Evolutionary conservation across 352 stramenopile genomes (phyloP).

Genomic region (Phytopythium vexans): DNA sequence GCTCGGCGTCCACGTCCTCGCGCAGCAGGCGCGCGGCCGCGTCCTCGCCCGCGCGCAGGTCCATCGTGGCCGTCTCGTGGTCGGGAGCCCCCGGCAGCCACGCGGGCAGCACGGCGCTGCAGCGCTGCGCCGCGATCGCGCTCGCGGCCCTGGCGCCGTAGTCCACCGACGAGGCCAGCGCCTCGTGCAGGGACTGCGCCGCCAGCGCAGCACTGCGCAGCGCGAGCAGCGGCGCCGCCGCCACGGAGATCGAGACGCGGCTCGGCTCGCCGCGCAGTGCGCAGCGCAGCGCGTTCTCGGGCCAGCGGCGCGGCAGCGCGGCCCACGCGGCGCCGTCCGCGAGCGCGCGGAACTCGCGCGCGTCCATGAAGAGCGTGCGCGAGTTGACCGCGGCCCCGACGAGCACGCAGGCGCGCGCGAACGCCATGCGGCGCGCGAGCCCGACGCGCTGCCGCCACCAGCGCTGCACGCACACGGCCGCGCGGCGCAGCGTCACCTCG

Average conservation of each 20-base stretch:
- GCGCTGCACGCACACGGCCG: slow-evolving; percentile 56
- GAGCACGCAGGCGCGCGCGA: slow-evolving; percentile 46
- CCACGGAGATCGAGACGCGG: slow-evolving; percentile 43
- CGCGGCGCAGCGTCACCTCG: slow-evolving; percentile 50
- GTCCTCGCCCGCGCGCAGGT: slow-evolving; percentile 41
- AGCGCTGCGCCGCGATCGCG: slow-evolving; percentile 28
- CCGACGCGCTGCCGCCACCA: slow-evolving; percentile 65
- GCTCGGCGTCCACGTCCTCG: slow-evolving; percentile 49
- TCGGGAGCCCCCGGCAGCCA: slow-evolving; percentile 58
- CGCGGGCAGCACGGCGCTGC: slow-evolving; percentile 45
- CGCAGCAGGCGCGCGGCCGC: slow-evolving; percentile 46
- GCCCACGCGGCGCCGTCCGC: slow-evolving; percentile 28
- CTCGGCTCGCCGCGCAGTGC: slow-evolving; percentile 25
- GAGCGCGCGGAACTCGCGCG: slow-evolving; percentile 39
- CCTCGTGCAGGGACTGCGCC: neutral
- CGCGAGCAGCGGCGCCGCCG: slow-evolving; percentile 28
- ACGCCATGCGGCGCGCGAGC: slow-evolving; percentile 39
- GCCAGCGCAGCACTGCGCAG: slow-evolving; percentile 2
- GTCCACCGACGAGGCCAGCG: neutral
- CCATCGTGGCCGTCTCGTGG: slow-evolving; percentile 62
- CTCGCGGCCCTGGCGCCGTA: neutral
- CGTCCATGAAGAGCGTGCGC: slow-evolving; percentile 67
- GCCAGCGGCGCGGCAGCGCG: slow-evolving; percentile 27
- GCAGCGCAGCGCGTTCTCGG: slow-evolving; percentile 50
- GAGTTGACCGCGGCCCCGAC: slow-evolving; percentile 57